These are phyloP conservation scores for Neodidymelliopsis sp. DNA, from an alignment of 2,329 filamentous ascomycete genomes.

Conservation along the genomic window DNA sequence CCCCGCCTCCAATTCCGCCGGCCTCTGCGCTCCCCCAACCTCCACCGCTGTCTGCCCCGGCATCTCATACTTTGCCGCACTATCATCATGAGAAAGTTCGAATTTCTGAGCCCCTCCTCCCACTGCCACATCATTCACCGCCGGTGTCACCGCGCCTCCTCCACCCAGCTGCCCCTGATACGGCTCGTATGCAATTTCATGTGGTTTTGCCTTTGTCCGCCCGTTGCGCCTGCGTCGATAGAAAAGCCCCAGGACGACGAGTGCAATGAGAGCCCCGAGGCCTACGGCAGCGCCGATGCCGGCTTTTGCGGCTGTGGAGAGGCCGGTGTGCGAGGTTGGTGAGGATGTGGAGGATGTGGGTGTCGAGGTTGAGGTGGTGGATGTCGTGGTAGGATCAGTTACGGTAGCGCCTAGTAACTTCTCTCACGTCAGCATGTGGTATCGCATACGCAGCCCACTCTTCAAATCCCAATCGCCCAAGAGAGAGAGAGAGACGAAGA, in stretches of 20 bases:
- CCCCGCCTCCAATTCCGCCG: slow-evolving; percentile 1
- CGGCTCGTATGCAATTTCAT: neutral
- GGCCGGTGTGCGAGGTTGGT: slow-evolving; percentile 7
- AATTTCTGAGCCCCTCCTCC: slow-evolving; percentile 5
- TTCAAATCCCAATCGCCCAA: too few species aligned
- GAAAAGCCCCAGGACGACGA: slow-evolving; percentile 74
- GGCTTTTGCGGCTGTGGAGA: slow-evolving; percentile 31
- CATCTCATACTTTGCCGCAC: slow-evolving; percentile 27
- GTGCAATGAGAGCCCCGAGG: slow-evolving; percentile 29
- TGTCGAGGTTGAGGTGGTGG: slow-evolving; percentile 26
- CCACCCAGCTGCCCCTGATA: too few species aligned
- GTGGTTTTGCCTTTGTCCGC: neutral
- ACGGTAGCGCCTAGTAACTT: slow-evolving; percentile 14
- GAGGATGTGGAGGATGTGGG: neutral
- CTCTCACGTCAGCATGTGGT: too few species aligned
- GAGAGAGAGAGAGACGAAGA: neutral
- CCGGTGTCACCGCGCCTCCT: neutral
- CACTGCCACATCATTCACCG: neutral
- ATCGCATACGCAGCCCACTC: too few species aligned
- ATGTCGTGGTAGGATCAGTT: neutral
- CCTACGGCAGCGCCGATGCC: slow-evolving; percentile 29
- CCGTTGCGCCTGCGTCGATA: slow-evolving; percentile 28
- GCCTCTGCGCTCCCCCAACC: neutral
- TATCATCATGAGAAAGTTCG: slow-evolving; percentile 21
- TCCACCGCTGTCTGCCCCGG: slow-evolving; percentile 4